Conservation (phyloP, 495 filamentous ascomycete genomes). For the Hyaloscypha bicolor region DNA sequence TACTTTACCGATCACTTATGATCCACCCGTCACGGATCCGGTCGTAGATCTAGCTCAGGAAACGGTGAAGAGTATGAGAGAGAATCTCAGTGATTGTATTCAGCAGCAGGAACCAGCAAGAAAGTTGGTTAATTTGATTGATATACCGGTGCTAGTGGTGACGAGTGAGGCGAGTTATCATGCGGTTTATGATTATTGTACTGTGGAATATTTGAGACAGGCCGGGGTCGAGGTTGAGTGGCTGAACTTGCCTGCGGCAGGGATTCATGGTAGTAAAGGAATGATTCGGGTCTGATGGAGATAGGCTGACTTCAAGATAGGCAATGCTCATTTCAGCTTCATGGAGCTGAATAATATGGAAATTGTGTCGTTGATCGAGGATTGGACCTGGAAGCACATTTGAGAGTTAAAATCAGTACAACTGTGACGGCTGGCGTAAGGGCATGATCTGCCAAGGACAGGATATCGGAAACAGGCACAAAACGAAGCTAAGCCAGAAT, state of each 20-base stretch:
- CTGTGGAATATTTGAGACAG: conserved; percentile 54
- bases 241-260: background rate
- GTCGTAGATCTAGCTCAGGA: background rate
- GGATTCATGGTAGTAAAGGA: background rate
- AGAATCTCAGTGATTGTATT: conserved; percentile 31
- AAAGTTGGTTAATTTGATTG: conserved; percentile 48
- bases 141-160: conserved; percentile 47
- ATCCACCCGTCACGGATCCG: conserved; percentile 34
- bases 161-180: conserved; percentile 58
- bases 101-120: conserved; percentile 50
- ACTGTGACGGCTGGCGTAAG: too few species aligned
- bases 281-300: too few species aligned
- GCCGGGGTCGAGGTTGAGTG: conserved; percentile 39
- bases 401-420: too few species aligned
- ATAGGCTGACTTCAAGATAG: too few species aligned
- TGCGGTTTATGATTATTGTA: conserved; percentile 57
- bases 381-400: background rate
- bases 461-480: too few species aligned
- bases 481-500: too few species aligned
- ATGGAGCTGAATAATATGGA: background rate
- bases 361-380: background rate
- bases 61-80: too few species aligned
- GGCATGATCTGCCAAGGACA: too few species aligned
- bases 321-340: background rate
- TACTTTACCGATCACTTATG: conserved; percentile 52